Evolutionary conservation across 2,329 filamentous ascomycete genomes (phyloP).

Genomic region (Diaporthe citrichinensis): DNA sequence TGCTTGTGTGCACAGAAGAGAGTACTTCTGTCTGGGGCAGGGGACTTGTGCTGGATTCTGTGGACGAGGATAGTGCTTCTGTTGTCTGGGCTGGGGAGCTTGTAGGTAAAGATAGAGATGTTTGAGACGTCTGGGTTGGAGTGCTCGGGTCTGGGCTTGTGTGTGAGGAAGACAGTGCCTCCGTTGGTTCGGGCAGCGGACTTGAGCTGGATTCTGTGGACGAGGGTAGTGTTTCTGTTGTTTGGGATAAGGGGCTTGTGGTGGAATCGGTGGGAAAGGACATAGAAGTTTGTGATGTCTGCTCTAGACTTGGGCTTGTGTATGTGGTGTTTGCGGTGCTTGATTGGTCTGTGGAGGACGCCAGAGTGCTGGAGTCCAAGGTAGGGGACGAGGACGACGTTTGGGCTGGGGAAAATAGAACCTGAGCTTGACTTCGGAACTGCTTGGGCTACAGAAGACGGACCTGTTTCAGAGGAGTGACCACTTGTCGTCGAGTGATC

Average conservation of each 20-base stretch:
- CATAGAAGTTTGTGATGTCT: background rate
- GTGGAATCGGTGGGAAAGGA: background rate
- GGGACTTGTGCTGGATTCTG: background rate
- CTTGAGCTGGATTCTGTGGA: background rate
- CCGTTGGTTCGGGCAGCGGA: background rate
- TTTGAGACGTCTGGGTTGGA: background rate
- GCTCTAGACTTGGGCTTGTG: background rate
- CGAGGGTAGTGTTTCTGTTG: background rate
- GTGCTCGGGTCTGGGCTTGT: background rate
- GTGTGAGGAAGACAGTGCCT: background rate
- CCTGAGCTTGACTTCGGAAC: background rate
- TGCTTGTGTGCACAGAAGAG: background rate
- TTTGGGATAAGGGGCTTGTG: background rate
- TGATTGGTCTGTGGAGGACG: background rate
- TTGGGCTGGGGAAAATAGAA: conserved; percentile 6
- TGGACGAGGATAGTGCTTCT: background rate
- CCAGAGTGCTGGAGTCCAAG: background rate
- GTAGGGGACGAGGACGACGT: background rate
- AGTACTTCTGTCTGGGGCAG: background rate
- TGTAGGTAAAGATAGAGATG: background rate
- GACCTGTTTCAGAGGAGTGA: background rate
- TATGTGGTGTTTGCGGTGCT: background rate
- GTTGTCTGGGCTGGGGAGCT: background rate
- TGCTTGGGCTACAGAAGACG: background rate
- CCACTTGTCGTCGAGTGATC: too few species aligned